Base-by-base conservation (phyloP, 2,329 filamentous ascomycete species). In the Penicillium sp. region DNA sequence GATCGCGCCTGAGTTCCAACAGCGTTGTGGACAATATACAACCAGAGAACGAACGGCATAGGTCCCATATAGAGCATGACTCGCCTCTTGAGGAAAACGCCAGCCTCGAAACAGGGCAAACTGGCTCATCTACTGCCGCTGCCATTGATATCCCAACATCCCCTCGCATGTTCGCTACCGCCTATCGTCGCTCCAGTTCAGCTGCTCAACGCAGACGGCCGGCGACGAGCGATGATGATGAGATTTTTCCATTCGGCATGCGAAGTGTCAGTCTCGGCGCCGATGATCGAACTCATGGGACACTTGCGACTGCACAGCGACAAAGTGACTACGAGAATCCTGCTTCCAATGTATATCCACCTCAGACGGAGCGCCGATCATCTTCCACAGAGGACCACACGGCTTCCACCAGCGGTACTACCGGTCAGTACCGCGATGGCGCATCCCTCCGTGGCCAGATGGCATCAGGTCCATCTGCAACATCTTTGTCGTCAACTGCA, bases 1-100 rank as follows among this genome's bases (percentile, higher is more conserved):
- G 90, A 13, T 95, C 89, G 6, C 78, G 92, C n/a, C 70, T 98
- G 14, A 94, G 87, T 57, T 87, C 92, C 46, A 89, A 93, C 56
- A 92, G 85, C 35, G 86, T 92, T 43, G 80, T 80, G 29, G 83
- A 86, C 48, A 84, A 87, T 55, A 64, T 69, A 35, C 65, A 65
- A 27, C 58, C 54, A 30, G 66, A 60, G 37, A 59, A 55, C 46
- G 53, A 55, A 41, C 51, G 60, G 35, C 50, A 27, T n/a, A 11
- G 56, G 8, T 44, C 56, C 9, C 58, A 52, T 35, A 52, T 55
- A 18, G 58, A 59, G 16, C 55, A 51, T 30, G 55, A 55, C 39
- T 62, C 53, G 29, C 56, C 54, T 1, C 45, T 61, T 3, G 62
- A 66, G 39, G 66, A 65, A 38, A 60, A 60, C n/a, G 39, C 59